phyloP scores from a whole-genome alignment of 2,329 filamentous ascomycete species.

The Alternaria conjuncta region DNA sequence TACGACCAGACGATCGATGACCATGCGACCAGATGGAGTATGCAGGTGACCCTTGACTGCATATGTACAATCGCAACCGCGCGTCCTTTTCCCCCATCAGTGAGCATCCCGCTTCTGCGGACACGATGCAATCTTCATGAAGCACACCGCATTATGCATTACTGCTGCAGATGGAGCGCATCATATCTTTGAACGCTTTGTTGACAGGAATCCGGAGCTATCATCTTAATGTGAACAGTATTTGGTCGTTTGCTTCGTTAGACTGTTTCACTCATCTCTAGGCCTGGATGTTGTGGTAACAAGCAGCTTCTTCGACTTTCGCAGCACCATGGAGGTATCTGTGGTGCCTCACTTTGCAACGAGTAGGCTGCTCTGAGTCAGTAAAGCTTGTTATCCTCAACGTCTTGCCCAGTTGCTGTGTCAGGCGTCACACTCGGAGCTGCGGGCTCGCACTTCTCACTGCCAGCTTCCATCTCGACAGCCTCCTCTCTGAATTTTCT shows the following conservation, averaged over 20 bases:
- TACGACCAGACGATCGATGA: constrained; percentile 6
- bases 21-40: background rate
- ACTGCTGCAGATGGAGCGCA: background rate
- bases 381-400: background rate
- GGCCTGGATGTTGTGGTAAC: too few species aligned
- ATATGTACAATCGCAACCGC: background rate
- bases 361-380: background rate
- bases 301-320: background rate
- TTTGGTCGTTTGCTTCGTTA: background rate
- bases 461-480: background rate
- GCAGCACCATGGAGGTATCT: background rate
- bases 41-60: background rate
- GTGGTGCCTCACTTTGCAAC: background rate
- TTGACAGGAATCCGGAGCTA: background rate
- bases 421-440: background rate
- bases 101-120: background rate
- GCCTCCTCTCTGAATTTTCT: background rate
- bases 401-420: background rate
- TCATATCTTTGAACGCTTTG: background rate
- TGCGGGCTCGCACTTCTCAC: background rate
- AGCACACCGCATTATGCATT: background rate
- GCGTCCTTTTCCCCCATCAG: background rate
- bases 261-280: background rate
- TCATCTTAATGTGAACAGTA: background rate
- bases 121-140: background rate